Evolutionary conservation across 257 asterid species (phyloP).

Genomic region (Nicotiana tomentosiformis): DNA sequence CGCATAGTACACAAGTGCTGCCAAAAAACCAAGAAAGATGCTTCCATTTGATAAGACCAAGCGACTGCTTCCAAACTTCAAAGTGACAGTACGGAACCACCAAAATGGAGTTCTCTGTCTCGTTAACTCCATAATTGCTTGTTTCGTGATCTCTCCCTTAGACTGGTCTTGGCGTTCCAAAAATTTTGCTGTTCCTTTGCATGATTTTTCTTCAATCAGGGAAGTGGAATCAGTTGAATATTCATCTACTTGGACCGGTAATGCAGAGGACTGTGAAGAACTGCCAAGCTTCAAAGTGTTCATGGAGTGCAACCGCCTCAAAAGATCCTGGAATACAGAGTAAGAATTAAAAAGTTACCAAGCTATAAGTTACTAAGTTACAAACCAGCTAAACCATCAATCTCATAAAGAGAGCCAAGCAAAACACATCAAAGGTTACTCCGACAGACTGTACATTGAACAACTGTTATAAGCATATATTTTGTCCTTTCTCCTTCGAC

Average conservation of each 20-base stretch:
- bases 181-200: slow-evolving; percentile 26
- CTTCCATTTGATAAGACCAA: slow-evolving; percentile 59
- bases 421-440: background rate
- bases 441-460: background rate
- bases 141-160: slow-evolving; percentile 31
- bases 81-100: slow-evolving; percentile 65
- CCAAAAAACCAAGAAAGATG: slow-evolving; percentile 41
- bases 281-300: slow-evolving; percentile 35
- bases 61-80: slow-evolving; percentile 50
- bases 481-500: background rate
- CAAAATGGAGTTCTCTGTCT: slow-evolving; percentile 40
- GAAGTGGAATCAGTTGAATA: slow-evolving; percentile 19
- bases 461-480: background rate
- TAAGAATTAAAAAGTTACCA: background rate
- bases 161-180: slow-evolving; percentile 22
- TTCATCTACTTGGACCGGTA: slow-evolving; percentile 35
- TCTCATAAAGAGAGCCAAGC: background rate
- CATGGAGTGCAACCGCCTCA: slow-evolving; percentile 64
- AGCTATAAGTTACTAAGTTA: background rate
- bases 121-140: slow-evolving; percentile 49
- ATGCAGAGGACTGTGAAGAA: slow-evolving; percentile 37
- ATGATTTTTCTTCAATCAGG: slow-evolving; percentile 23
- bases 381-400: background rate
- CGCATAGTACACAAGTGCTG: slow-evolving; percentile 37
- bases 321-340: slow-evolving; percentile 49